Conservation (phyloP, 176 grass and related monocot genomes). For the Raddia distichophylla region DNA sequence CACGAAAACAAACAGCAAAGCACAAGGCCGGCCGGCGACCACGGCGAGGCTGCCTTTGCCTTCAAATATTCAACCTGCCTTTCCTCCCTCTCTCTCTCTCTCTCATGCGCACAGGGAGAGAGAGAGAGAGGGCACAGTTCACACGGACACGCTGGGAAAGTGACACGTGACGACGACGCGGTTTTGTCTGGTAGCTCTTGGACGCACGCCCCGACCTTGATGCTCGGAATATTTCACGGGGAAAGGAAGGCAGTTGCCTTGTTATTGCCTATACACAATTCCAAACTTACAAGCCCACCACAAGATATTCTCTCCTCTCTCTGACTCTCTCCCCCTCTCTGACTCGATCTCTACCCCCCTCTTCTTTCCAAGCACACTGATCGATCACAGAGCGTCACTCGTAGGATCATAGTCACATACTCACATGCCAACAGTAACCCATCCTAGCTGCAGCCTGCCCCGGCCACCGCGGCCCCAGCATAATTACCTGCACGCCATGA, state of each 20-base stretch:
- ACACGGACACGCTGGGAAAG: constrained; percentile 24
- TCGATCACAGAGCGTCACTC: neutral
- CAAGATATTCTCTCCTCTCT: neutral
- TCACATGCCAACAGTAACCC: too few species aligned
- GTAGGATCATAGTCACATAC: neutral
- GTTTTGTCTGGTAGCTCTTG: constrained; percentile 49
- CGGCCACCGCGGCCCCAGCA: too few species aligned
- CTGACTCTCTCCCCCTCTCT: too few species aligned
- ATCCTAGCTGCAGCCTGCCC: too few species aligned
- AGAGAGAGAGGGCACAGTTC: too few species aligned
- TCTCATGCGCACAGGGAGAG: neutral
- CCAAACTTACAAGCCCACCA: constrained; percentile 44
- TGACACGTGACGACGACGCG: constrained; percentile 44
- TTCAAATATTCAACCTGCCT: neutral
- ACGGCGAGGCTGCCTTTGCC: too few species aligned
- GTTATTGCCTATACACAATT: constrained; percentile 38
- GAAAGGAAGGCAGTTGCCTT: constrained; percentile 16
- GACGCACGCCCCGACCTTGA: constrained; percentile 34
- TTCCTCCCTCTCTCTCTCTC: constrained; percentile 7
- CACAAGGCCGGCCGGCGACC: neutral
- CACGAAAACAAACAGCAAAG: neutral
- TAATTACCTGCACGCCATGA: too few species aligned
- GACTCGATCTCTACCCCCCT: too few species aligned
- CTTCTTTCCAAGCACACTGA: neutral
- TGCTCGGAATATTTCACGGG: constrained; percentile 58